These are phyloP conservation scores for Gaultheria prostrata DNA, from an alignment of 148 eudicot species.

Conservation along the genomic window DNA sequence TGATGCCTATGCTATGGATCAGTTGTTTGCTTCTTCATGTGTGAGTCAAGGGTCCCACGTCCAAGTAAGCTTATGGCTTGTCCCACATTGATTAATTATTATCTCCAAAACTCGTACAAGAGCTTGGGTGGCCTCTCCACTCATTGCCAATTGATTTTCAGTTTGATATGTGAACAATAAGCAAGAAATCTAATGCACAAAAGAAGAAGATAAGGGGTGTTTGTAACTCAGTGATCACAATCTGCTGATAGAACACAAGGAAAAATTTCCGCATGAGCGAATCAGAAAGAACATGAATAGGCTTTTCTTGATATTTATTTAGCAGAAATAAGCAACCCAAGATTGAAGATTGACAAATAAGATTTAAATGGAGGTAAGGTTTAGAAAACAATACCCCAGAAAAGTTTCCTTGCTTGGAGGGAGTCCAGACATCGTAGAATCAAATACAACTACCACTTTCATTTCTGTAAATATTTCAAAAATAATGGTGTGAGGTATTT, in stretches of 20 bases:
- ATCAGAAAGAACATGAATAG: background rate
- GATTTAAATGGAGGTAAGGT: constrained; percentile 19
- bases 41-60: background rate
- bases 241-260: background rate
- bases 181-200: background rate
- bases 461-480: constrained; percentile 60
- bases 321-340: constrained; percentile 2
- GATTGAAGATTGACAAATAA: background rate
- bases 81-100: background rate
- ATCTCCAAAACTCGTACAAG: background rate
- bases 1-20: background rate
- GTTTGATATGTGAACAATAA: background rate
- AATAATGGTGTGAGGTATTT: constrained; percentile 20
- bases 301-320: background rate
- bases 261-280: background rate
- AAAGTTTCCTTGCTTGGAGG: constrained; percentile 79
- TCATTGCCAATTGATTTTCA: background rate
- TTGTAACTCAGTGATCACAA: background rate
- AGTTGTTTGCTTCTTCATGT: background rate
- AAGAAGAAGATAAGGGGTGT: background rate
- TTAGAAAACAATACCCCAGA: constrained; percentile 67
- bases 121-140: background rate
- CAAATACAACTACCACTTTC: constrained; percentile 96
- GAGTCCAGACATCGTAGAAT: constrained; percentile 93
- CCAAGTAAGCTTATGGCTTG: background rate